phyloP scores from a whole-genome alignment of 768 basidiomycete species.

The Auriscalpium vulgare region DNA sequence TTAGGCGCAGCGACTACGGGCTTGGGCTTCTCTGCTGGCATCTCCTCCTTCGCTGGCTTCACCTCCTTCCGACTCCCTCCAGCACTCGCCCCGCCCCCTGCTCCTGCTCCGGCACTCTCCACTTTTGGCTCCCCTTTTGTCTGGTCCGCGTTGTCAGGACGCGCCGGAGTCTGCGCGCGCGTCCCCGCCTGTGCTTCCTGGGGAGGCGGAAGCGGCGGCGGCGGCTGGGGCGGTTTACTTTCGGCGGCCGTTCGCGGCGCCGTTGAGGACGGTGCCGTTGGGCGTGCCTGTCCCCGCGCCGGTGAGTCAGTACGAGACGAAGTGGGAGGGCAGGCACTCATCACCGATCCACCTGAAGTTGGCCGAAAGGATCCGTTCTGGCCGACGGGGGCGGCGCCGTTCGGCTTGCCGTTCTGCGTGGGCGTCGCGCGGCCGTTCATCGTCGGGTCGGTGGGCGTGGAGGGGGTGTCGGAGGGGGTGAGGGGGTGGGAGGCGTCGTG shows the following conservation, averaged over 20 bases:
- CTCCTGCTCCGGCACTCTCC: background rate
- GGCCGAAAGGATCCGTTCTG: conserved; percentile 5
- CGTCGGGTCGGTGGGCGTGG: conserved; percentile 6
- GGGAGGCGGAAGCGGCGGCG: background rate
- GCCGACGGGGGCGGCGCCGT: conserved; percentile 1
- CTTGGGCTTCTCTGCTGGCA: no score
- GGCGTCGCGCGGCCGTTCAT: conserved; percentile 9
- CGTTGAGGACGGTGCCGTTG: conserved; percentile 1
- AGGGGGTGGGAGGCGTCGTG: background rate
- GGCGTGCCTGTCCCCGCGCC: background rate
- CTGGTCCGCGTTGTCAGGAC: background rate
- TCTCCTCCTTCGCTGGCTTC: background rate
- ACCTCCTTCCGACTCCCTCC: background rate
- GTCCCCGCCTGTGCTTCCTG: background rate
- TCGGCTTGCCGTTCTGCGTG: conserved; percentile 1
- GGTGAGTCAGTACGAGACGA: conserved; percentile 13
- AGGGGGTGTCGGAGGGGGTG: background rate
- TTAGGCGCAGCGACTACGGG: no score
- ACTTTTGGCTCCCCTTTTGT: background rate
- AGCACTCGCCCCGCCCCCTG: background rate
- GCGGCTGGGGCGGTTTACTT: background rate
- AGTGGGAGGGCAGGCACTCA: conserved; percentile 9
- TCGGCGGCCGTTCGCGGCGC: background rate
- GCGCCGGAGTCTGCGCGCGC: no score
- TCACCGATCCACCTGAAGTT: conserved; percentile 18